Percentiles rank a stretch among this genome's conserved stretches.
These are phyloP conservation scores for Ceratobasidium sp. DNA, from an alignment of 1,284 basidiomycete species.

Conservation along the genomic window DNA sequence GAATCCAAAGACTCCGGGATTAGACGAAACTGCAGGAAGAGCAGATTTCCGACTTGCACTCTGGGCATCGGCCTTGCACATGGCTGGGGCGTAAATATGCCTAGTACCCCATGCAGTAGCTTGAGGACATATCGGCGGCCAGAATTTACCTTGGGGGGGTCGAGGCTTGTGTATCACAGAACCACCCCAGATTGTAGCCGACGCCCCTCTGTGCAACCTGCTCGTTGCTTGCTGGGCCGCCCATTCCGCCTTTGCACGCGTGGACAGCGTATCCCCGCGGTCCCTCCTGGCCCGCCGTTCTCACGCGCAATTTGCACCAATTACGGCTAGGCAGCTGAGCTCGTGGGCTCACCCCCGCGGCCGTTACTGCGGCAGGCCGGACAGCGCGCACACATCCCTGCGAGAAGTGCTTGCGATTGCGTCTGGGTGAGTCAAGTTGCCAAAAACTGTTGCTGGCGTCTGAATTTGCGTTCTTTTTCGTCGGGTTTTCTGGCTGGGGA, in stretches of 20 bases:
- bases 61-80: slow-evolving; percentile 14
- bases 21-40: slow-evolving; percentile 38
- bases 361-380: slow-evolving; percentile 7
- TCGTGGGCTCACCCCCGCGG: not conserved
- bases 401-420: not conserved
- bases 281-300: slow-evolving; percentile 31
- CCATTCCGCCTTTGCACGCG: slow-evolving; percentile 39
- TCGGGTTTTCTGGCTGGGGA: slow-evolving; percentile 8
- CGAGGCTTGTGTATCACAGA: slow-evolving; percentile 40
- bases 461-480: slow-evolving; percentile 28
- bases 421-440: slow-evolving; percentile 21
- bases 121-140: slow-evolving; percentile 40
- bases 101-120: slow-evolving; percentile 34
- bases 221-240: slow-evolving; percentile 29
- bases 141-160: slow-evolving; percentile 35
- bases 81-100: slow-evolving; percentile 23
- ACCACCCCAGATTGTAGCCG: slow-evolving; percentile 36
- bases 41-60: slow-evolving; percentile 39
- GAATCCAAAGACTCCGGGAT: slow-evolving; percentile 44
- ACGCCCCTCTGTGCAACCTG: slow-evolving; percentile 13
- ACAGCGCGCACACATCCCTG: slow-evolving; percentile 1
- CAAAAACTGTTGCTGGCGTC: slow-evolving; percentile 1
- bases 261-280: slow-evolving; percentile 26
- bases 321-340: slow-evolving; percentile 19
- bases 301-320: slow-evolving; percentile 30